Percentiles rank a stretch among this genome's conserved stretches.
Conservation (phyloP, 495 filamentous ascomycete genomes). For the Penicillium manginii region DNA sequence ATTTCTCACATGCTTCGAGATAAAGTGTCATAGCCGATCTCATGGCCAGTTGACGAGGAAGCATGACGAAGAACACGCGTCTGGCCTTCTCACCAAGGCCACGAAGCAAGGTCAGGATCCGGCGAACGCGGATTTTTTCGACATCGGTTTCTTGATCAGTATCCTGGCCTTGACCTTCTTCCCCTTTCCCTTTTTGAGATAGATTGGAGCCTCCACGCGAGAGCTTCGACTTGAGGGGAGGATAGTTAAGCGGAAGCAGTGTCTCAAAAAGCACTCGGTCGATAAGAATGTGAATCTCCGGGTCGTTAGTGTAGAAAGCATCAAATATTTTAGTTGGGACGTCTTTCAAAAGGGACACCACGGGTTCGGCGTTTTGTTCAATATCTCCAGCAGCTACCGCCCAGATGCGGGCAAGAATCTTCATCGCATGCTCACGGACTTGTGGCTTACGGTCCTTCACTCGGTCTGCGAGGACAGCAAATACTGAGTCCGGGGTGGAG, state of each 20-base stretch:
- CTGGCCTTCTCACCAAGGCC: conserved; percentile 78
- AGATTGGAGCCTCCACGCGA: conserved; percentile 60
- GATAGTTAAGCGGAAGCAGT: conserved; percentile 82
- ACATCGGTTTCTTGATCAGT: conserved; percentile 62
- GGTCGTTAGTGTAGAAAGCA: conserved; percentile 87
- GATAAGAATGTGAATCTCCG: conserved; percentile 79
- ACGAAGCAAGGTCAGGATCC: conserved; percentile 78
- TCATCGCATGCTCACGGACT: conserved; percentile 85
- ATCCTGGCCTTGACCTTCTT: conserved; percentile 52
- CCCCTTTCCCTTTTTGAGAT: conserved; percentile 61
- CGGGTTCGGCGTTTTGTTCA: conserved; percentile 75
- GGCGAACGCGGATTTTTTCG: conserved; percentile 83
- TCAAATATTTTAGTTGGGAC: conserved; percentile 87
- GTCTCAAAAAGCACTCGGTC: conserved; percentile 87
- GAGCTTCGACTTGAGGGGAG: conserved; percentile 73
- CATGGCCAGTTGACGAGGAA: conserved; percentile 71
- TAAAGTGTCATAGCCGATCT: conserved; percentile 71
- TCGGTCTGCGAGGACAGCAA: conserved; percentile 82
- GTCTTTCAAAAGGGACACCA: conserved; percentile 70
- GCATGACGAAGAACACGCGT: conserved; percentile 87
- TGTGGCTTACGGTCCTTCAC: conserved; percentile 82
- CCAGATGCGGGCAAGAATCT: conserved; percentile 82
- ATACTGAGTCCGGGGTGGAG: conserved; percentile 66
- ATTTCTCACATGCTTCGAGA: conserved; percentile 79
- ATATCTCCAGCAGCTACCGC: conserved; percentile 88